Percentiles rank a stretch among this genome's conserved stretches.
phyloP scores from a whole-genome alignment of 306 rosid genomes.

The Casuarina glauca region DNA sequence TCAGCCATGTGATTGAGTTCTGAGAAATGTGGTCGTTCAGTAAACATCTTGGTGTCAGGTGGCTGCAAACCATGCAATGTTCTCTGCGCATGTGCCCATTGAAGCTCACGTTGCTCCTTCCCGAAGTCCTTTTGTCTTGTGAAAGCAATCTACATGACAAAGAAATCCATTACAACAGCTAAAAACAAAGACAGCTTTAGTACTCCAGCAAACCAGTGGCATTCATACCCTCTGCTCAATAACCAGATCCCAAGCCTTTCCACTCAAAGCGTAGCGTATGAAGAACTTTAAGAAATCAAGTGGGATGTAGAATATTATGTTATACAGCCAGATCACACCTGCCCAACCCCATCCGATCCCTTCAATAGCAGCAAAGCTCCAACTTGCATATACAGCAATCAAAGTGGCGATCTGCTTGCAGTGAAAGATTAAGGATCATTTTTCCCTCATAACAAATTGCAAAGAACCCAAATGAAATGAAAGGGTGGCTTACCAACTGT shows the following conservation, averaged over 20 bases:
- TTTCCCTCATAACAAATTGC: constrained; percentile 1
- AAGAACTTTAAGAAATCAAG: constrained; percentile 86
- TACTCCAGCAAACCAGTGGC: constrained; percentile 16
- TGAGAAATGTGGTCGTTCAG: constrained; percentile 69
- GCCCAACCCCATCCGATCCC: constrained; percentile 99
- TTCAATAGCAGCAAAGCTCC: constrained; percentile 95
- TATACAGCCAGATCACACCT: constrained; percentile 94
- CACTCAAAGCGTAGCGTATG: constrained; percentile 82
- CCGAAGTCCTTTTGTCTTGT: constrained; percentile 99
- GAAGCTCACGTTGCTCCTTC: constrained; percentile 95
- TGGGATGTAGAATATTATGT: constrained; percentile 81
- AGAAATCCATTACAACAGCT: constrained; percentile 20
- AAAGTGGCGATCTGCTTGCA: constrained; percentile 82
- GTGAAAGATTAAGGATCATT: constrained; percentile 21
- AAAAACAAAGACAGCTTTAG: constrained; percentile 6
- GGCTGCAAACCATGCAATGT: constrained; percentile 89
- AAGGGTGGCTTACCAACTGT: constrained; percentile 70
- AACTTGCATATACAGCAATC: constrained; percentile 89
- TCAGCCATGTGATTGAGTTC: constrained; percentile 98
- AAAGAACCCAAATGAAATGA: constrained; percentile 1
- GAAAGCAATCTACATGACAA: constrained; percentile 76
- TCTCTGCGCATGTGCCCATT: constrained; percentile 99
- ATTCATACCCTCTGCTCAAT: constrained; percentile 88
- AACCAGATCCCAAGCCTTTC: constrained; percentile 98
- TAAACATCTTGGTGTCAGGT: constrained; percentile 82